Percentiles rank a stretch among this genome's conserved stretches.
Conservation (phyloP, 225 moss, liverwort and hornwort species). For the Pleurozium schreberi region DNA sequence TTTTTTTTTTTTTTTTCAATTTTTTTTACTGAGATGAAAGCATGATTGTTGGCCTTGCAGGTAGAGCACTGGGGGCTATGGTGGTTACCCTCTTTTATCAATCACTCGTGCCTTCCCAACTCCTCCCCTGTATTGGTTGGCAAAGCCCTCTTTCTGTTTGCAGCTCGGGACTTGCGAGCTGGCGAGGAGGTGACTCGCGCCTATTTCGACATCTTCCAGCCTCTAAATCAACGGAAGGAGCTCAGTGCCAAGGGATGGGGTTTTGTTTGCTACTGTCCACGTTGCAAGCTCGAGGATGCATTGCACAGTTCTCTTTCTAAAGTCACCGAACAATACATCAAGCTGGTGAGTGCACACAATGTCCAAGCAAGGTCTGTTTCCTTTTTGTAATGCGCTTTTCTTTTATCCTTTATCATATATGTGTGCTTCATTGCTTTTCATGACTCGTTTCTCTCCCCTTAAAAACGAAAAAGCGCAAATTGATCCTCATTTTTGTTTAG, state of each 20-base stretch:
- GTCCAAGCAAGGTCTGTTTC: not conserved
- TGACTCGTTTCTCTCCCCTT: not conserved
- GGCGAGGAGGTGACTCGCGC: slow-evolving; percentile 76
- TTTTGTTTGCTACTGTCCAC: slow-evolving; percentile 61
- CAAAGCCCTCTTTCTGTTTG: slow-evolving; percentile 65
- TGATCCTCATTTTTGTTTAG: not conserved
- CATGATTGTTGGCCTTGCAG: slow-evolving; percentile 2
- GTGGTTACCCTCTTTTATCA: slow-evolving; percentile 78
- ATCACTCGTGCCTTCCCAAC: slow-evolving; percentile 87
- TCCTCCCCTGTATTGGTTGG: slow-evolving; percentile 62
- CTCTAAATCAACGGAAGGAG: slow-evolving; percentile 63
- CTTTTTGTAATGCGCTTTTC: not conserved
- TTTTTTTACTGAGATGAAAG: not conserved
- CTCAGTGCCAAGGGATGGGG: slow-evolving; percentile 64
- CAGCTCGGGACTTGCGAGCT: slow-evolving; percentile 57
- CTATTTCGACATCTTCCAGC: slow-evolving; percentile 87
- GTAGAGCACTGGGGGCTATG: slow-evolving; percentile 68
- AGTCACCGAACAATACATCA: slow-evolving; percentile 39
- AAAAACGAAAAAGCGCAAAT: not conserved
- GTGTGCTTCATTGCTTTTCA: not conserved
- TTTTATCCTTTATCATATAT: not conserved
- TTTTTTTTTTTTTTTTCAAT: not conserved
- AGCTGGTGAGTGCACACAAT: slow-evolving; percentile 21
- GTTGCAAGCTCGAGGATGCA: slow-evolving; percentile 67
- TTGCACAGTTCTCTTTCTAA: slow-evolving; percentile 20